Evolutionary conservation across 805 yeast species (phyloP), one percentile per base, ranked within the genome.

Genomic region (Nakazawaea ernobii): DNA sequence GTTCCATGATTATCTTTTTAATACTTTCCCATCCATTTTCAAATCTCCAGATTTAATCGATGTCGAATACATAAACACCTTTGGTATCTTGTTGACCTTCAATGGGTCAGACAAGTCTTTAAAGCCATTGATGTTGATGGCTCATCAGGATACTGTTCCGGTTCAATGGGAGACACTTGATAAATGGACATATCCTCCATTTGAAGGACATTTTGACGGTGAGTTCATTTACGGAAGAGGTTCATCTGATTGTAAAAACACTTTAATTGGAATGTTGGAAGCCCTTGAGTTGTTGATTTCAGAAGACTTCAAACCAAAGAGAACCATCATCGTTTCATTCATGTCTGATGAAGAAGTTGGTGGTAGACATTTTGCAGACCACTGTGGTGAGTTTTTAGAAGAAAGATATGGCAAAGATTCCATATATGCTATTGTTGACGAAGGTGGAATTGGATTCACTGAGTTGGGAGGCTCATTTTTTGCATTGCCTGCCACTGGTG

Each of bases 111-210:
- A 71, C 37, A 38, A 54, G 24, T 46, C 54, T 6, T 63, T 78
- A 51, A 79, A 80, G 59, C 90, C 91, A 4, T 54, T 78, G 27
- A 56, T 84, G 61, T 67, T 82, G 48, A 76, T 81, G 56, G 87
- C 87, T 0, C 91, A 84, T 58, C 81, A 77, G 59, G 90, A 84
- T 55, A 85, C 79, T 3, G 91, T 84, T 7, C 90, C 91, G 0
- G 83, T 83, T 7, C 83, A 79, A 54, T 57, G 60, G 10, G 73
- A 70, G 26, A 79, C 87, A 0, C 56, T 69, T 46, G 63, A 58
- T 28, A 67, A 74, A 49, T 84, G 91, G 91, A 65, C 68, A 0
- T 68, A 77, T 58, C 81, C 80, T 6, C 90, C 91, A 1, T 83
- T 75, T 52, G 58, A 66, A 8, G 84, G 81, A n/a, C 67, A 71